Conservation (phyloP, 179 eudicot species). For the Beta macrorhiza region DNA sequence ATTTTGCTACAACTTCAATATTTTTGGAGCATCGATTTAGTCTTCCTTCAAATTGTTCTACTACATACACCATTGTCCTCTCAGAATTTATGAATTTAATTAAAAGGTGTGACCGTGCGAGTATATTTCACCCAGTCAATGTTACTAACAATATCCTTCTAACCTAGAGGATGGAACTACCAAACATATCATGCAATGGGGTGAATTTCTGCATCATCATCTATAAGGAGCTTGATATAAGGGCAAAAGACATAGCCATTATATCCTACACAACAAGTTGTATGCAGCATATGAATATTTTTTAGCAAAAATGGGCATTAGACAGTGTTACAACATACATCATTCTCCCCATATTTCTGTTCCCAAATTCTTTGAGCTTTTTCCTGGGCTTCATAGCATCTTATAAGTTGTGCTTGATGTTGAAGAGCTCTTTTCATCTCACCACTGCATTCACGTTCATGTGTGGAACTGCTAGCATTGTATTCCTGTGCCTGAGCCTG, state of each 20-base stretch:
- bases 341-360: constrained; percentile 67
- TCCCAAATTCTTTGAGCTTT: constrained; percentile 95
- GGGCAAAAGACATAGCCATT: not conserved
- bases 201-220: not conserved
- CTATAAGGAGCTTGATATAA: not conserved
- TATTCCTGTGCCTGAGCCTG: constrained; percentile 28
- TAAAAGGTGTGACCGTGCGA: not conserved
- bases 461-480: constrained; percentile 29
- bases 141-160: not conserved
- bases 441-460: constrained; percentile 32
- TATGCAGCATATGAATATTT: constrained; percentile 14
- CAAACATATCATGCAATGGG: not conserved
- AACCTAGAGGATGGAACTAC: not conserved
- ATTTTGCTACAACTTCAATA: not conserved
- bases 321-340: constrained; percentile 49
- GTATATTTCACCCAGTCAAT: not conserved
- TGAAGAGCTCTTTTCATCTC: constrained; percentile 75
- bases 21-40: not conserved
- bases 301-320: not conserved
- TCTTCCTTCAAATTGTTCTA: not conserved
- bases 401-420: constrained; percentile 70
- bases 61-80: not conserved
- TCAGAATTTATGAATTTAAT: not conserved
- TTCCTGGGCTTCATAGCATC: constrained; percentile 69
- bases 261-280: not conserved